These are phyloP conservation scores for Tetrastigma voinierianum DNA, from an alignment of 164 flowering plant genomes.

Conservation along the genomic window DNA sequence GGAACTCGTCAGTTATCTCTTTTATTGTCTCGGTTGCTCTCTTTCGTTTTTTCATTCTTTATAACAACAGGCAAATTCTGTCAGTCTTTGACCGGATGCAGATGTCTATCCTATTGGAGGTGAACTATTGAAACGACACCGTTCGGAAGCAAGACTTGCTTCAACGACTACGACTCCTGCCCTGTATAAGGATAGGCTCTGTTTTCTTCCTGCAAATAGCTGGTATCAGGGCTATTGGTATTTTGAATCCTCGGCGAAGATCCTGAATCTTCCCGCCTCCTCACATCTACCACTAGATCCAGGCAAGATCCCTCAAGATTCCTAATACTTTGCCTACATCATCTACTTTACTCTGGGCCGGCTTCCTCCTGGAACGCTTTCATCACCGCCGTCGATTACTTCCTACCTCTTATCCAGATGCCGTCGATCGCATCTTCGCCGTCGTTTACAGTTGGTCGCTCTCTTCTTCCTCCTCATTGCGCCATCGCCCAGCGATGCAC, in stretches of 20 bases:
- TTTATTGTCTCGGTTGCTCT: no score
- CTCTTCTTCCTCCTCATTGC: slow-evolving; percentile 43
- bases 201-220: background rate
- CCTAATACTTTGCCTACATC: slow-evolving; percentile 75
- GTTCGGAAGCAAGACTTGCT: no score
- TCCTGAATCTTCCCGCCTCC: slow-evolving; percentile 25
- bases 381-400: slow-evolving; percentile 98
- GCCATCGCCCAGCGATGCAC: no score
- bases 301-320: slow-evolving; percentile 51
- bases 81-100: no score
- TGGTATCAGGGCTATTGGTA: background rate
- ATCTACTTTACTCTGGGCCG: slow-evolving; percentile 88
- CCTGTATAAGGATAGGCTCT: no score
- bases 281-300: background rate
- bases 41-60: no score
- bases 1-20: no score
- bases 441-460: slow-evolving; percentile 66
- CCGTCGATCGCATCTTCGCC: slow-evolving; percentile 84
- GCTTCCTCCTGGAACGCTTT: slow-evolving; percentile 94
- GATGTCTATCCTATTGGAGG: no score
- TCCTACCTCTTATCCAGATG: slow-evolving; percentile 84
- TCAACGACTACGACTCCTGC: background rate
- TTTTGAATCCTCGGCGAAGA: slow-evolving; percentile 12
- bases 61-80: no score
- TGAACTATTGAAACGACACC: no score